phyloP scores from a whole-genome alignment of 805 yeast genomes.

The Ogataea chonburiensis region DNA sequence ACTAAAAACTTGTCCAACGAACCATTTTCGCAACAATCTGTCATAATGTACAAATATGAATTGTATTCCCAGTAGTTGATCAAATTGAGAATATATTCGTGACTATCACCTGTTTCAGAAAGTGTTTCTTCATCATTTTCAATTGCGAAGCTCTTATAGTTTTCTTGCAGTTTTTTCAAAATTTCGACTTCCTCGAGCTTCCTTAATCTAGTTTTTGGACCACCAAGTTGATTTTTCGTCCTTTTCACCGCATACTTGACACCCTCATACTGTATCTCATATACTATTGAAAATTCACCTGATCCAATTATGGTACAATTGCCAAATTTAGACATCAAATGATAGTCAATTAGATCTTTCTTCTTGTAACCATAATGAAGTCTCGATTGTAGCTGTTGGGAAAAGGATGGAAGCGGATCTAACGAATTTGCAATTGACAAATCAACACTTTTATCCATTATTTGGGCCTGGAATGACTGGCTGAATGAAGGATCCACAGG shows the following conservation, averaged over 20 bases:
- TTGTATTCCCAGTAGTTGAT: constrained; percentile 84
- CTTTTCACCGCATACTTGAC: constrained; percentile 85
- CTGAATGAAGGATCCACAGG: constrained; percentile 28
- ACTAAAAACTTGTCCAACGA: constrained; percentile 76
- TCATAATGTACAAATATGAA: constrained; percentile 81
- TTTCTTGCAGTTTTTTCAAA: constrained; percentile 43
- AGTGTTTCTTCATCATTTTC: constrained; percentile 17
- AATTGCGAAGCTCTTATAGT: constrained; percentile 27
- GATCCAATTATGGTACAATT: constrained; percentile 71
- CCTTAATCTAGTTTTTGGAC: constrained; percentile 58
- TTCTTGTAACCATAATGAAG: constrained; percentile 9
- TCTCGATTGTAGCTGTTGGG: constrained; percentile 1
- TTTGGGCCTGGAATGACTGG: constrained; percentile 9
- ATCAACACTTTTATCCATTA: constrained; percentile 3
- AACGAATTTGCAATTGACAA: constrained; percentile 10
- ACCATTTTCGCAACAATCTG: constrained; percentile 92
- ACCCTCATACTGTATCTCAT: constrained; percentile 67
- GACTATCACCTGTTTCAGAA: constrained; percentile 51
- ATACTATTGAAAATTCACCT: constrained; percentile 91
- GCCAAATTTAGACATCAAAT: constrained; percentile 51
- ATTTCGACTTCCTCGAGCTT: constrained; percentile 77
- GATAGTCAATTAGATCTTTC: constrained; percentile 36
- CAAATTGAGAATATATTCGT: constrained; percentile 74
- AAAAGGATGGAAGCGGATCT: constrained; percentile 15
- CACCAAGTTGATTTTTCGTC: constrained; percentile 62